phyloP scores from a whole-genome alignment of 352 stramenopile genomes.

The Globisporangium paroecandrum region DNA sequence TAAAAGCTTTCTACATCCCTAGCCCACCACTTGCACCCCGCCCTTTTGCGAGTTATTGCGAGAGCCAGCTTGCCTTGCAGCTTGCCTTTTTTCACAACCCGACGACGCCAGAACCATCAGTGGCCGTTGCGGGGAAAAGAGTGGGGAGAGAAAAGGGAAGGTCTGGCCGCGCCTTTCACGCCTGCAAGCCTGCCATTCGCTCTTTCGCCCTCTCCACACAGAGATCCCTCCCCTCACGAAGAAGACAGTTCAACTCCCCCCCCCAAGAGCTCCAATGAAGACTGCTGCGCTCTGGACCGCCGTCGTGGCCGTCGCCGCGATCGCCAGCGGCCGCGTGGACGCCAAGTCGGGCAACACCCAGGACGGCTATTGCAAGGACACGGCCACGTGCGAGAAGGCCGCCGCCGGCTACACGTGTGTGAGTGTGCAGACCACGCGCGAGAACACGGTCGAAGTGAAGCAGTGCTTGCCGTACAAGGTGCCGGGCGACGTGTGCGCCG shows the following conservation, averaged over 20 bases:
- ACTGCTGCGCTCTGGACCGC: constrained; percentile 16
- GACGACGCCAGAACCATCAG: not conserved
- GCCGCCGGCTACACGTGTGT: constrained; percentile 57
- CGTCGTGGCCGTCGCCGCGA: constrained; percentile 15
- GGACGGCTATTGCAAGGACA: constrained; percentile 61
- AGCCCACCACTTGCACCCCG: not conserved
- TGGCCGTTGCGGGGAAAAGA: not conserved
- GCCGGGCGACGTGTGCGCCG: constrained; percentile 56
- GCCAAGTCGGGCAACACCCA: constrained; percentile 42
- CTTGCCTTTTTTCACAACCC: not conserved
- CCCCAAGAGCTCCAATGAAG: constrained; percentile 15
- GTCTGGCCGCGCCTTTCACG: not conserved
- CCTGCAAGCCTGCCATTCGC: not conserved
- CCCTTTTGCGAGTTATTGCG: not conserved
- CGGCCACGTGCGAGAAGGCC: constrained; percentile 35
- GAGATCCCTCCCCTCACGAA: not conserved
- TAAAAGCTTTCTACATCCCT: not conserved
- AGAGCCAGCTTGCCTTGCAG: not conserved
- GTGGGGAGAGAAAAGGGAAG: not conserved
- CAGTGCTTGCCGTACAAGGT: constrained; percentile 59
- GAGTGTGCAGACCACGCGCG: constrained; percentile 74
- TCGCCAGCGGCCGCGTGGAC: constrained; percentile 16
- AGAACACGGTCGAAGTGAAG: constrained; percentile 64
- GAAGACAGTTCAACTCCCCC: not conserved
- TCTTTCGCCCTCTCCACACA: constrained; percentile 6